A percentile compares a stretch with the other conserved stretches of the same genome.
Conservation (phyloP, 129 eudicot species). For the Centella asiatica region DNA sequence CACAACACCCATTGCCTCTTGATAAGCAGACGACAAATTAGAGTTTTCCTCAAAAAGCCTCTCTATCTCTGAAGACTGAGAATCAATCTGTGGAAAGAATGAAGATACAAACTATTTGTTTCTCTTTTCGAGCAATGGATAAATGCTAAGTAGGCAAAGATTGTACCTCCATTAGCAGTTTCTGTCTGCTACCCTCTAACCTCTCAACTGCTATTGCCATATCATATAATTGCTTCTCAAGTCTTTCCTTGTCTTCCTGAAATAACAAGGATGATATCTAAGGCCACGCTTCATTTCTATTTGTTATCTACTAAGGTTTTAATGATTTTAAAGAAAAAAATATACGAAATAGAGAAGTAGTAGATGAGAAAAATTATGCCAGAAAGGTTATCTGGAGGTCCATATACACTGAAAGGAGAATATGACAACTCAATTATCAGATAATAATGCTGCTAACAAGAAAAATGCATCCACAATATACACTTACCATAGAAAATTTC, state of each 20-base stretch:
- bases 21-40: slow-evolving; percentile 66
- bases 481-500: slow-evolving; percentile 49
- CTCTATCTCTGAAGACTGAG: slow-evolving; percentile 95
- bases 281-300: not conserved
- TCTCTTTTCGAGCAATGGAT: slow-evolving; percentile 3
- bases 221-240: slow-evolving; percentile 81
- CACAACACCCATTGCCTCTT: slow-evolving; percentile 60
- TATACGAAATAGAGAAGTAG: no score
- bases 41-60: slow-evolving; percentile 94
- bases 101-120: slow-evolving; percentile 3
- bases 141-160: not conserved
- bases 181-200: slow-evolving; percentile 84
- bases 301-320: no score
- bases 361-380: no score
- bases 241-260: slow-evolving; percentile 88
- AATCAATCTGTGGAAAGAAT: slow-evolving; percentile 60
- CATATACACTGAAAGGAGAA: no score
- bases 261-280: not conserved
- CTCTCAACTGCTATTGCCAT: slow-evolving; percentile 93
- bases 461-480: not conserved
- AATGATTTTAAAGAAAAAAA: no score
- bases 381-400: no score
- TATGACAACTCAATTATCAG: no score
- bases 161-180: slow-evolving; percentile 74
- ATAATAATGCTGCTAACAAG: not conserved